Evolutionary conservation across 345 rosid species (phyloP).

Genomic region (Noccaea caerulescens): DNA sequence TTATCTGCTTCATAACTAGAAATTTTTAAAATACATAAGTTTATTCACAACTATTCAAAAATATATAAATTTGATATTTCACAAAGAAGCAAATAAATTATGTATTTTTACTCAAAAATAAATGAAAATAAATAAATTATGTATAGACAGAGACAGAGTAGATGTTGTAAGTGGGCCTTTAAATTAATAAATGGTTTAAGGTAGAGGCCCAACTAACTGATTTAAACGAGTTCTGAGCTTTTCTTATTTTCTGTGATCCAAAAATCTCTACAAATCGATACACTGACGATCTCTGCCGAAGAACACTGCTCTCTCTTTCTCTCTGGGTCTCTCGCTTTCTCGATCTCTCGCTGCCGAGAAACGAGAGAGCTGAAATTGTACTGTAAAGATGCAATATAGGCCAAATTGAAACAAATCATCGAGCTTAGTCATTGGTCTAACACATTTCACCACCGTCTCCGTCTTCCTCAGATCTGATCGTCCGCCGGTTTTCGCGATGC

Average conservation of each 20-base stretch:
- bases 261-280: constrained; percentile 2
- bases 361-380: constrained; percentile 35
- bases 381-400: constrained; percentile 9
- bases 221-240: background rate
- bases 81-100: too few relatives aligned
- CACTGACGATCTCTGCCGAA: constrained; percentile 32
- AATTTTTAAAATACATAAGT: too few relatives aligned
- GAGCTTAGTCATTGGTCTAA: constrained; percentile 3
- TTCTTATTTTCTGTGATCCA: constrained; percentile 2
- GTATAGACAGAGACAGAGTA: too few relatives aligned
- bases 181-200: background rate
- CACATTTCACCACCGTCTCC: constrained; percentile 30
- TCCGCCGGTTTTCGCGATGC: constrained; percentile 63
- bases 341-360: constrained; percentile 39
- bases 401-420: constrained; percentile 22
- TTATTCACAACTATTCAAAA: too few relatives aligned
- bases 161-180: constrained; percentile 2
- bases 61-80: too few relatives aligned
- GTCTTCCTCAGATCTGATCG: constrained; percentile 55
- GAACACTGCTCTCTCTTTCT: constrained; percentile 17
- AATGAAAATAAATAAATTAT: too few relatives aligned
- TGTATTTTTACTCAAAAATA: too few relatives aligned
- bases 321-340: constrained; percentile 29
- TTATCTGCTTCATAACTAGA: too few relatives aligned
- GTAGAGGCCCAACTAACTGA: background rate